A percentile compares a stretch with the other conserved stretches of the same genome.
These are phyloP conservation scores for Fusarium pseudograminearum DNA, from an alignment of 2,329 filamentous ascomycete species.

Conservation along the genomic window DNA sequence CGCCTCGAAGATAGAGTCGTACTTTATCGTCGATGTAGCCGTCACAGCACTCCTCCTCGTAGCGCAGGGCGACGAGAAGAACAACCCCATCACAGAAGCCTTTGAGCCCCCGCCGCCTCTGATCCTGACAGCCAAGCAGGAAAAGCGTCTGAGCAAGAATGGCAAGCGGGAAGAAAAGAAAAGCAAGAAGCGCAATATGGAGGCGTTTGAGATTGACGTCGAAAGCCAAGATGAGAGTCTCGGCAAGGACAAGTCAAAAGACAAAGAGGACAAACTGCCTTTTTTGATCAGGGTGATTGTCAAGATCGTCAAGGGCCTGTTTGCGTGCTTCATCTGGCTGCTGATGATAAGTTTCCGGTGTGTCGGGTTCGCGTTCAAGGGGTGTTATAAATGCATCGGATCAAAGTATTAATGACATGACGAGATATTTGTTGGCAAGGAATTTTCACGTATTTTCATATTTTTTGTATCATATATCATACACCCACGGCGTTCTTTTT, in stretches of 20 bases:
- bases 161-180: slow-evolving; percentile 49
- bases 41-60: slow-evolving; percentile 71
- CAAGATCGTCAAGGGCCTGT: slow-evolving; percentile 64
- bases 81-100: slow-evolving; percentile 57
- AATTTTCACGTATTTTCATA: slow-evolving; percentile 12
- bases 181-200: slow-evolving; percentile 57
- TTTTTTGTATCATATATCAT: slow-evolving; percentile 46
- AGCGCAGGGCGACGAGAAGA: slow-evolving; percentile 67
- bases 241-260: slow-evolving; percentile 53
- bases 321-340: slow-evolving; percentile 70
- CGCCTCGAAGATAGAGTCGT: slow-evolving; percentile 69
- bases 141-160: slow-evolving; percentile 49
- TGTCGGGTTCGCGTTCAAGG: slow-evolving; percentile 62
- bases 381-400: slow-evolving; percentile 64
- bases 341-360: slow-evolving; percentile 68
- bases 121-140: slow-evolving; percentile 40
- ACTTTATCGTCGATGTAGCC: slow-evolving; percentile 72
- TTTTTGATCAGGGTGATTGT: slow-evolving; percentile 62
- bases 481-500: slow-evolving; percentile 46
- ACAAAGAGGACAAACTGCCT: slow-evolving; percentile 63
- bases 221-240: slow-evolving; percentile 69
- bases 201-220: slow-evolving; percentile 71
- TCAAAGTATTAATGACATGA: slow-evolving; percentile 54
- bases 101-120: slow-evolving; percentile 69
- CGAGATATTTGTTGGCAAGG: background rate